phyloP scores from a whole-genome alignment of 495 filamentous ascomycete genomes.

The Collariella sp. region DNA sequence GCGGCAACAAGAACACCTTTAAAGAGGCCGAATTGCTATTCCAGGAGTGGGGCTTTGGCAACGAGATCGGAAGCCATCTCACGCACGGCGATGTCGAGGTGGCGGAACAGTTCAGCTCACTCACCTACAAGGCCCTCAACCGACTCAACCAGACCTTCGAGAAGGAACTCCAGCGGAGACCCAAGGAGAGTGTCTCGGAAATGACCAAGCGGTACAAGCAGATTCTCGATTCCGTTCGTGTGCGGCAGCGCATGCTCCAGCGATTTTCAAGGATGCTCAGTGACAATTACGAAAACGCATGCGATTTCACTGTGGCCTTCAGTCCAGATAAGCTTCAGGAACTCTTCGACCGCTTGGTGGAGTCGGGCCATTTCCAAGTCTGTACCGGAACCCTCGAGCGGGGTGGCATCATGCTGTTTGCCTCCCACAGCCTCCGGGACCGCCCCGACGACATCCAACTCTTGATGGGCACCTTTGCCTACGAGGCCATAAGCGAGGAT shows the following conservation, averaged over 20 bases:
- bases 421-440: slow-evolving; percentile 66
- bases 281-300: slow-evolving; percentile 90
- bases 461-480: slow-evolving; percentile 80
- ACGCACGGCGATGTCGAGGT: slow-evolving; percentile 93
- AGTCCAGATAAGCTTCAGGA: slow-evolving; percentile 55
- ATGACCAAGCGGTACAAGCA: slow-evolving; percentile 97
- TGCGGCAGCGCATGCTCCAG: slow-evolving; percentile 74
- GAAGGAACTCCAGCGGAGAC: slow-evolving; percentile 71
- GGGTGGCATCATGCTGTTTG: slow-evolving; percentile 73
- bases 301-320: slow-evolving; percentile 79
- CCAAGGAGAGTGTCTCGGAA: slow-evolving; percentile 73
- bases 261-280: slow-evolving; percentile 78
- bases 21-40: slow-evolving; percentile 96
- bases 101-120: slow-evolving; percentile 93
- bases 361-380: slow-evolving; percentile 80
- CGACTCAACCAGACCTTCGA: slow-evolving; percentile 87
- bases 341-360: slow-evolving; percentile 72
- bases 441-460: slow-evolving; percentile 71
- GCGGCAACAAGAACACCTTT: slow-evolving; percentile 97
- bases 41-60: slow-evolving; percentile 95
- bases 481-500: slow-evolving; percentile 68
- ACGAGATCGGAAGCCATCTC: slow-evolving; percentile 79
- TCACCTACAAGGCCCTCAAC: slow-evolving; percentile 84
- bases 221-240: slow-evolving; percentile 87
- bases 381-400: slow-evolving; percentile 57